Evolutionary conservation across 345 rosid species (phyloP).

Genomic region (rapeseed (Brassica napus)): DNA sequence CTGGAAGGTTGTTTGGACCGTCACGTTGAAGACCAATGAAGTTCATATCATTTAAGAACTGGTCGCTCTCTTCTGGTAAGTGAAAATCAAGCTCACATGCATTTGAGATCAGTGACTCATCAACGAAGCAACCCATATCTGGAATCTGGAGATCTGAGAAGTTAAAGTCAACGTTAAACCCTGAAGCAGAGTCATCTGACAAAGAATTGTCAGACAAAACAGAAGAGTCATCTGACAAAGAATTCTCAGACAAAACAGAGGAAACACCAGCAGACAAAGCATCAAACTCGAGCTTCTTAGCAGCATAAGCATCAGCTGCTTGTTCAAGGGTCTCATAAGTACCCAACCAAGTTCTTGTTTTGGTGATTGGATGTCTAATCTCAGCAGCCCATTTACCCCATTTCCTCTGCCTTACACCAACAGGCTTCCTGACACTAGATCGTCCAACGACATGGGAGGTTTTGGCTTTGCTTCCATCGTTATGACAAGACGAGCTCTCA

Average conservation of each 20-base stretch:
- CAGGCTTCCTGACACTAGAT: slow-evolving; percentile 31
- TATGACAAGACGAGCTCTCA: slow-evolving; percentile 55
- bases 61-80: slow-evolving; percentile 53
- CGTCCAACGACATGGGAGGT: slow-evolving; percentile 22
- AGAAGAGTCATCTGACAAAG: slow-evolving; percentile 12
- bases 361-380: slow-evolving; percentile 73
- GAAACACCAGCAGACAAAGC: slow-evolving; percentile 38
- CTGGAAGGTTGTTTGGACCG: slow-evolving; percentile 71
- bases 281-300: slow-evolving; percentile 69
- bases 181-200: slow-evolving; percentile 47
- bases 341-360: slow-evolving; percentile 82
- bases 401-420: slow-evolving; percentile 87
- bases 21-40: slow-evolving; percentile 49
- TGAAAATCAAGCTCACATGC: slow-evolving; percentile 46
- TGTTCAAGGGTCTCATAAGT: slow-evolving; percentile 84
- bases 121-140: slow-evolving; percentile 44
- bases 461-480: slow-evolving; percentile 41
- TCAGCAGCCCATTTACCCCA: slow-evolving; percentile 99
- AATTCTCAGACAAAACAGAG: slow-evolving; percentile 16
- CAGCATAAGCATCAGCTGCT: slow-evolving; percentile 78
- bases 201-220: no score
- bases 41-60: slow-evolving; percentile 51
- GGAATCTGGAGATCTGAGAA: slow-evolving; percentile 53
- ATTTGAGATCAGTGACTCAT: slow-evolving; percentile 37
- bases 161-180: slow-evolving; percentile 45